Evolutionary conservation across 208 protist genomes (phyloP).

Genomic region (Herpetomonas samuelpessoai): DNA sequence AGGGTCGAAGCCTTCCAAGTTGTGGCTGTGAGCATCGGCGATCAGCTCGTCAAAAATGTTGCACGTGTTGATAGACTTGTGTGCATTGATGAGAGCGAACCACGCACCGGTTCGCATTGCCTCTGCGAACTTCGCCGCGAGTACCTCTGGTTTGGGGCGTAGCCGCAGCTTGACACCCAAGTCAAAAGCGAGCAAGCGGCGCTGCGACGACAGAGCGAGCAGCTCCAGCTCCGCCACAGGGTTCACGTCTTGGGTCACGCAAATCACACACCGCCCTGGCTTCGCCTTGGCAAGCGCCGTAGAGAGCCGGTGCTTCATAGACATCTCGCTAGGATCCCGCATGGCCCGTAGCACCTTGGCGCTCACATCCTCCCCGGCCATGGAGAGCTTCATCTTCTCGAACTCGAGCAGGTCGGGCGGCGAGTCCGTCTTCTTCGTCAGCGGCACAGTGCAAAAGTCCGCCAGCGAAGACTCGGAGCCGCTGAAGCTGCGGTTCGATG

Average conservation of each 20-base stretch:
- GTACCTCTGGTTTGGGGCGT: slow-evolving; percentile 50
- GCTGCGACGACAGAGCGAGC: slow-evolving; percentile 35
- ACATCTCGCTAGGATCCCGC: slow-evolving; percentile 21
- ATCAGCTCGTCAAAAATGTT: slow-evolving; percentile 61
- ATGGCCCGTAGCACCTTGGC: background rate
- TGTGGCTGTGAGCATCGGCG: slow-evolving; percentile 45
- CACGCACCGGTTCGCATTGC: slow-evolving; percentile 62
- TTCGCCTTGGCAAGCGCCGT: slow-evolving; percentile 44
- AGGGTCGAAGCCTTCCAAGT: slow-evolving; percentile 58
- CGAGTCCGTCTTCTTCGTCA: slow-evolving; percentile 5
- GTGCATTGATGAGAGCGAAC: slow-evolving; percentile 77
- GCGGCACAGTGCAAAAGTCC: slow-evolving; percentile 4
- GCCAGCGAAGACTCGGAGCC: background rate
- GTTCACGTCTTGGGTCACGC: slow-evolving; percentile 72
- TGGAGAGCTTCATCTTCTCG: slow-evolving; percentile 62
- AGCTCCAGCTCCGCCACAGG: slow-evolving; percentile 82
- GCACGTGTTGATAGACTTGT: slow-evolving; percentile 82
- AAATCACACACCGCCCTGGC: slow-evolving; percentile 58
- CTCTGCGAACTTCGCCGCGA: slow-evolving; percentile 52
- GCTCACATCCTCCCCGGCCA: background rate
- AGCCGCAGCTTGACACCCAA: slow-evolving; percentile 74
- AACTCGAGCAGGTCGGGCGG: slow-evolving; percentile 61
- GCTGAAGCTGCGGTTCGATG: background rate
- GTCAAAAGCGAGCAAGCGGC: slow-evolving; percentile 47
- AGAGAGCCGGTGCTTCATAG: slow-evolving; percentile 33